Base-by-base conservation (phyloP, 345 rosid genomes). In the Brassica carinata region DNA sequence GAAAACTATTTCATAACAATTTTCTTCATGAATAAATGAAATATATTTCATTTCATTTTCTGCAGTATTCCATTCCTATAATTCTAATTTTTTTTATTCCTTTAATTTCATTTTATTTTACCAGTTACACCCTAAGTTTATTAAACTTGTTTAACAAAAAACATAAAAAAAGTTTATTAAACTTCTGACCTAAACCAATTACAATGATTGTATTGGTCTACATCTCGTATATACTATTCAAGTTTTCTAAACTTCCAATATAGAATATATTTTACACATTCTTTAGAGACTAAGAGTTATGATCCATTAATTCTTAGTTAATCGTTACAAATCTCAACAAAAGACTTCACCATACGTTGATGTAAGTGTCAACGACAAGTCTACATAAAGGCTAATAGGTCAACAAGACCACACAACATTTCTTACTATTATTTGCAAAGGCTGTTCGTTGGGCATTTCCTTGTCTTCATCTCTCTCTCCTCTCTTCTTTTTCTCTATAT, bases 301-400 rank as follows among this genome's bases (percentile, higher is more conserved):
- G 57, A 14, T 48, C 17, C 57, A 14, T 14, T 48, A 48, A 14
- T 48, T 14, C 17, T 14, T 48, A 48, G 17, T 48, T 48, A 14
- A 48, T 48, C 57, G 2, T 48, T 13, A 48, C 4, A 48, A 48
- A 48, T 13, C 57, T 13, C 57, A 48, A 13, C 17, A n/a, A 29
- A 29, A 36, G 43, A 36, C 43, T 36, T 36, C 9, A 36, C 43
- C 43, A 36, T 36, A n/a, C n/a, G n/a, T n/a, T n/a, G n/a, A n/a
- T n/a, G 26, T 23, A 53, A 53, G 58, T 81, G 81, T 81, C 84
- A 81, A 81, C 84, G 34, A 81, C 84, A 76, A 81, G 81, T 81
- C 84, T 81, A 51, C 77, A 76, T 57, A 76, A 76, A 71, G 31
- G 70, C 55, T 71, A 58, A 66, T 29, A 76, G 77, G 84, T 76